These are phyloP conservation scores for Fusarium metavorans DNA, from an alignment of 2,329 filamentous ascomycete species.

Conservation along the genomic window DNA sequence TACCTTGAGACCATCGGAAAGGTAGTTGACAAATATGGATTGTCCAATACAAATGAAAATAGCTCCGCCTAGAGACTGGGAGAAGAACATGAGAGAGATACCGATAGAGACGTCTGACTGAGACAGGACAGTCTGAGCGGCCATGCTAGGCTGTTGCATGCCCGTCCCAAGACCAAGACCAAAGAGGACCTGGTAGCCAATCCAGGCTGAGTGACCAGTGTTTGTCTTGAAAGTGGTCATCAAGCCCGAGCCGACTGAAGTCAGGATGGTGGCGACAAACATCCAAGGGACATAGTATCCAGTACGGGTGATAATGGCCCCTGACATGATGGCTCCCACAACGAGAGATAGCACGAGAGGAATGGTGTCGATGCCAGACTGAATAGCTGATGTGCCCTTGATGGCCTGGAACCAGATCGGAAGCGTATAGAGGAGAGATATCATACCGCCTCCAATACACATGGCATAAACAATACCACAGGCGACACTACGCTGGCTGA, in stretches of 20 bases:
- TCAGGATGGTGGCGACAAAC: slow-evolving; percentile 52
- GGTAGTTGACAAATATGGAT: slow-evolving; percentile 14
- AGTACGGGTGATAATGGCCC: slow-evolving; percentile 52
- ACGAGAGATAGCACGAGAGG: slow-evolving; percentile 62
- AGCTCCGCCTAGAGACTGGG: slow-evolving; percentile 11
- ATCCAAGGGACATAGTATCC: slow-evolving; percentile 55
- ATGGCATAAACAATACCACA: slow-evolving; percentile 55
- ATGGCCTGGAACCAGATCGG: slow-evolving; percentile 65
- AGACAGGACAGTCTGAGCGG: slow-evolving; percentile 62
- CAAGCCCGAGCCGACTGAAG: slow-evolving; percentile 61
- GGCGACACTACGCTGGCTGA: slow-evolving; percentile 55
- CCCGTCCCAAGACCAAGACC: slow-evolving; percentile 63
- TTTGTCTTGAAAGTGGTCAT: slow-evolving; percentile 62
- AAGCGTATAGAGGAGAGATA: slow-evolving; percentile 63
- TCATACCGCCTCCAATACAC: slow-evolving; percentile 61
- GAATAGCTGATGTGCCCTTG: slow-evolving; percentile 59
- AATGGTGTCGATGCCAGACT: slow-evolving; percentile 64
- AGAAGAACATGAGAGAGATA: slow-evolving; percentile 37
- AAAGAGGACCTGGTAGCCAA: slow-evolving; percentile 67
- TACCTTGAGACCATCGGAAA: background rate
- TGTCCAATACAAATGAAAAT: slow-evolving; percentile 22
- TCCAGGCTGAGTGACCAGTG: slow-evolving; percentile 62
- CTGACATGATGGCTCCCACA: slow-evolving; percentile 56
- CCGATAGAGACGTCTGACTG: slow-evolving; percentile 60
- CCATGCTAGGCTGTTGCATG: slow-evolving; percentile 58